phyloP scores from a whole-genome alignment of 1,284 basidiomycete species.

The Rhizoctonia solani region DNA sequence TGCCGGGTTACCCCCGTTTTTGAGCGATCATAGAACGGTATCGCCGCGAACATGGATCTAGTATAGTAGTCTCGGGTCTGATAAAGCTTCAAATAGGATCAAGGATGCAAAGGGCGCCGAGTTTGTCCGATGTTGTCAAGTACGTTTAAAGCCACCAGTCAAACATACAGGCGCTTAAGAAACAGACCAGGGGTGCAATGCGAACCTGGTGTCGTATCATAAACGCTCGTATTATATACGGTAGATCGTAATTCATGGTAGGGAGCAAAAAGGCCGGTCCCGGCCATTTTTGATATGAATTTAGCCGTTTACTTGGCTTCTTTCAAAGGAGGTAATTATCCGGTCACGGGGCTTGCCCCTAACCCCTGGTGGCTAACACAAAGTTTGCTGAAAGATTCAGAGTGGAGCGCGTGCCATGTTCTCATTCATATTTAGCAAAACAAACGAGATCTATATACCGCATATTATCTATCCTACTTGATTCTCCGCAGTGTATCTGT shows the following conservation, averaged over 20 bases:
- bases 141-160: too few species aligned
- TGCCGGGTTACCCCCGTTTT: background rate
- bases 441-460: background rate
- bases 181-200: too few species aligned
- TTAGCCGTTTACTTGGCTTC: background rate
- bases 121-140: too few species aligned
- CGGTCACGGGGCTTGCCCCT: constrained; percentile 3
- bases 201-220: too few species aligned
- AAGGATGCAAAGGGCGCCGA: too few species aligned
- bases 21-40: background rate
- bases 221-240: background rate
- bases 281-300: background rate
- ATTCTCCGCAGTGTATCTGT: too few species aligned
- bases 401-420: too few species aligned
- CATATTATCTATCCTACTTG: background rate
- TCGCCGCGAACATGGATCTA: background rate
- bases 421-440: too few species aligned
- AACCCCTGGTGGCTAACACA: constrained; percentile 3
- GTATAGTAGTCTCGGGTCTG: background rate
- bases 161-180: too few species aligned
- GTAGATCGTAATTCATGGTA: background rate
- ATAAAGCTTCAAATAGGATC: too few species aligned
- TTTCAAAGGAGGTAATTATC: background rate
- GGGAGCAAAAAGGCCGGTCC: background rate
- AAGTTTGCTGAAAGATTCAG: too few species aligned